Evolutionary conservation across 305 asterid species (phyloP).

Genomic region (Fraxinus albicans): DNA sequence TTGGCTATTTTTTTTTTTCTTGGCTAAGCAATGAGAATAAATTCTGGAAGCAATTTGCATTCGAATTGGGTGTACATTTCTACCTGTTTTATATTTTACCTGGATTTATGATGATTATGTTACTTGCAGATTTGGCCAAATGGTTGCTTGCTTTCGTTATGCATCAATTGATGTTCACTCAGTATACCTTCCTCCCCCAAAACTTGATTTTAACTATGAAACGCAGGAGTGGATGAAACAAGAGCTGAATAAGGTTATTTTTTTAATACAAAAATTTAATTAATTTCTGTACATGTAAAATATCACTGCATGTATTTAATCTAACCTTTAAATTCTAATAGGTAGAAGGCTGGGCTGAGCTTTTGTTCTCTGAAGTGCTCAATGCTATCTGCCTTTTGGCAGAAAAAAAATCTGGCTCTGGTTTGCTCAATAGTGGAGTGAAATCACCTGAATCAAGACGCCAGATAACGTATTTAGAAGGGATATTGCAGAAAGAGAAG

Average conservation of each 20-base stretch:
- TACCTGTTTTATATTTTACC: constrained; percentile 9
- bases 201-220: constrained; percentile 78
- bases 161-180: constrained; percentile 96
- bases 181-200: constrained; percentile 86
- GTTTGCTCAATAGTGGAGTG: constrained; percentile 25
- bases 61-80: not conserved
- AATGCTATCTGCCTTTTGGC: constrained; percentile 55
- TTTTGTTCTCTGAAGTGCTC: constrained; percentile 78
- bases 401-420: constrained; percentile 41
- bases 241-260: constrained; percentile 69
- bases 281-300: constrained; percentile 18
- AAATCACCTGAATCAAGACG: constrained; percentile 53
- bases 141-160: constrained; percentile 99
- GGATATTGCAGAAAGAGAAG: constrained; percentile 76
- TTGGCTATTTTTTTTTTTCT: not conserved
- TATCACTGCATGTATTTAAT: constrained; percentile 19
- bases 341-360: constrained; percentile 79
- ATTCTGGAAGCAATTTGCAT: not conserved
- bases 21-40: constrained; percentile 8
- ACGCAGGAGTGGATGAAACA: constrained; percentile 80
- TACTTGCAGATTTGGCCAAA: constrained; percentile 75
- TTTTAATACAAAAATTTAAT: not conserved
- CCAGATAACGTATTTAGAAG: constrained; percentile 64
- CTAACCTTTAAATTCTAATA: constrained; percentile 35
- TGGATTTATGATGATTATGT: constrained; percentile 25